Base-by-base conservation (phyloP, 2,329 filamentous ascomycete species). In the Microdochium paspali region DNA sequence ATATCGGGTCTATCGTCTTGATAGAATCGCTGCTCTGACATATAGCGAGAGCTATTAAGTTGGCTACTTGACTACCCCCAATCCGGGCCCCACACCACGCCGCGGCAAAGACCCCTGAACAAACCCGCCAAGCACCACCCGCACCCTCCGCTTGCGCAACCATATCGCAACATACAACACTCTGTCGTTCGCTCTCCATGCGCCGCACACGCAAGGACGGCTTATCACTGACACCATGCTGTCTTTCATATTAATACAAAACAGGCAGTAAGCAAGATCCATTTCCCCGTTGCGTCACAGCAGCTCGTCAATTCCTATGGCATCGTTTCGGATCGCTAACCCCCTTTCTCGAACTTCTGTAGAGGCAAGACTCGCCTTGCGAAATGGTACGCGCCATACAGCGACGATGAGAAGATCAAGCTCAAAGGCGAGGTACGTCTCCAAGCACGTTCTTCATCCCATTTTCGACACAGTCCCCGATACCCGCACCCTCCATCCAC, bases 301-400 rank as follows among this genome's bases (percentile, higher is more conserved):
- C 31, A n/a, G 15, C 31, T 12, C 15, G 10, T 18, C 31, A 35
- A 35, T 24, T 20, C 13, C 18, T n/a, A 9, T 35, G 10, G 6
- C n/a, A n/a, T n/a, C 10, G 6, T 9, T 7, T 9, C 31, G n/a
- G 15, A 9, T 12, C 15, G 10, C 15, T n/a, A 35, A 35, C 10
- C 30, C 35, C 26, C 23, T 26, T 23, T 18, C n/a, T 35, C 23
- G 25, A 39, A 42, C 12, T 20, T 43, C 10, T 30, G 44, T 56
- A 96, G 91, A 79, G 93, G 93, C 71, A 98, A 98, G 75, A 98
- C 93, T 58, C 87, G 93, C 59, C 79, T 98, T 54, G 93, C 93
- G 55, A 98, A 98, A 73, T 98, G 91, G 91, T 98, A 98, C 75
- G 88, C 87, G 56, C 91, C 93, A 52, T 98, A 96, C 74, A 94